Base-by-base conservation (phyloP, 192 early-diverging fungal species). In the Physocladia obscura region DNA sequence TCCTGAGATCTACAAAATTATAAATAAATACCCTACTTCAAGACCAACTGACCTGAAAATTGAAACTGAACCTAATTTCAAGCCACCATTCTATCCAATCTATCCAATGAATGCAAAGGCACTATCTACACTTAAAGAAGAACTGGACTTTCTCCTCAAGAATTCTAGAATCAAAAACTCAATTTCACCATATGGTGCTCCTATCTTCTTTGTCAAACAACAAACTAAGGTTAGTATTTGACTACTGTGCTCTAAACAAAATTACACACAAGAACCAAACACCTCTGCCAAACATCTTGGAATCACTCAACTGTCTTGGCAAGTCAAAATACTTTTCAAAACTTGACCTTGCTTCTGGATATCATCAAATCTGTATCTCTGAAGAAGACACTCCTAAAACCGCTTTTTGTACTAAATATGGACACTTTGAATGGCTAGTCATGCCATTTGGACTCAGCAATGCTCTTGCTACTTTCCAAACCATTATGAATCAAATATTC, bases 401-500 rank as follows among this genome's bases (percentile, higher is more conserved):
- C 21, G 76, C 75, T 2, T 71, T 79, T 57, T 49, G 76, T 5
- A 74, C 75, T 6, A 57, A 67, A 4, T 79, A 49, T 52, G 77
- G 77, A 1, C 77, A 63, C 1, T 91, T 54, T 67, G 76, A 89
- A 54, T 89, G 69, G 29, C 36, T 74, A 0, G 86, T 88, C 26
- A 70, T 92, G 35, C 87, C 88, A 0, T 88, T 90, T 63, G 88
- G 89, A 0, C 61, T 89, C 1, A 77, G 67, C n/a, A 88, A 88
- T 69, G 87, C 82, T 0, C 87, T 88, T 0, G 82, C 79, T 0
- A 69, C 78, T 0, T 89, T 90, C 62, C 78, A 82, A 65, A 54
- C 40, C 0, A 49, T 78, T 3, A 82, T 90, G 19, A 79, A 82
- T 37, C 60, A 79, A 26, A 50, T 74, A 0, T 67, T 89, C 48